These are phyloP conservation scores for Lyophyllum semitale DNA, from an alignment of 768 basidiomycete genomes.

Conservation along the genomic window DNA sequence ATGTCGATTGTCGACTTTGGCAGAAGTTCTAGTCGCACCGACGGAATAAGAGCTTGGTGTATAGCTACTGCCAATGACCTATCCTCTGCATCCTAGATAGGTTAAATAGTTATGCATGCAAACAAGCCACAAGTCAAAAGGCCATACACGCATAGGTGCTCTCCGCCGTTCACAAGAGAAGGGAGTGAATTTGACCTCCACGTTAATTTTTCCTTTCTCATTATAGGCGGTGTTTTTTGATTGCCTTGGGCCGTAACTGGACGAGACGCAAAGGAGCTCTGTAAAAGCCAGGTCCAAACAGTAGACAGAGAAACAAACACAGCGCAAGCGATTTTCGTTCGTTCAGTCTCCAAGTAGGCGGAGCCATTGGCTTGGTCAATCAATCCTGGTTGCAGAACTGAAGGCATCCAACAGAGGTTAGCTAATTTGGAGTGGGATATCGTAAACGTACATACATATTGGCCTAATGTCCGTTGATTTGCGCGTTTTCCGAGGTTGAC, in stretches of 20 bases:
- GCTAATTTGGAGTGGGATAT: not conserved
- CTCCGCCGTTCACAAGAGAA: constrained; percentile 81
- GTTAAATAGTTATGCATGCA: constrained; percentile 14
- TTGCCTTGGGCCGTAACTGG: constrained; percentile 83
- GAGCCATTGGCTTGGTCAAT: constrained; percentile 95
- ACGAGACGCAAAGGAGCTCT: constrained; percentile 7
- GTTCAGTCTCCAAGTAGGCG: constrained; percentile 92
- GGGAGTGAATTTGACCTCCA: constrained; percentile 96
- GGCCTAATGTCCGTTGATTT: constrained; percentile 70
- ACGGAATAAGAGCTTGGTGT: constrained; percentile 81
- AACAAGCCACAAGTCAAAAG: constrained; percentile 9
- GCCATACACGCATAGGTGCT: constrained; percentile 82
- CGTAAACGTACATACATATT: constrained; percentile 73
- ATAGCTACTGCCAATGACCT: constrained; percentile 80
- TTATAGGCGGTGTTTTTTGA: constrained; percentile 79
- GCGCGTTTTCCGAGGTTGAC: constrained; percentile 52
- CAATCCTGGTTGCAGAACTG: constrained; percentile 88
- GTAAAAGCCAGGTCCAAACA: constrained; percentile 3
- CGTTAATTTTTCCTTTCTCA: constrained; percentile 86
- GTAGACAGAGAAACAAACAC: constrained; percentile 62
- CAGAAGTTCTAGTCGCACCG: constrained; percentile 85
- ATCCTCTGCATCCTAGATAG: constrained; percentile 88
- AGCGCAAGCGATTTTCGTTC: constrained; percentile 93
- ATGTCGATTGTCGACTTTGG: constrained; percentile 95
- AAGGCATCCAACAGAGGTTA: constrained; percentile 12